Evolutionary conservation across 75 land plant genomes (phyloP).

Genomic region (Pinus tabuliformis): DNA sequence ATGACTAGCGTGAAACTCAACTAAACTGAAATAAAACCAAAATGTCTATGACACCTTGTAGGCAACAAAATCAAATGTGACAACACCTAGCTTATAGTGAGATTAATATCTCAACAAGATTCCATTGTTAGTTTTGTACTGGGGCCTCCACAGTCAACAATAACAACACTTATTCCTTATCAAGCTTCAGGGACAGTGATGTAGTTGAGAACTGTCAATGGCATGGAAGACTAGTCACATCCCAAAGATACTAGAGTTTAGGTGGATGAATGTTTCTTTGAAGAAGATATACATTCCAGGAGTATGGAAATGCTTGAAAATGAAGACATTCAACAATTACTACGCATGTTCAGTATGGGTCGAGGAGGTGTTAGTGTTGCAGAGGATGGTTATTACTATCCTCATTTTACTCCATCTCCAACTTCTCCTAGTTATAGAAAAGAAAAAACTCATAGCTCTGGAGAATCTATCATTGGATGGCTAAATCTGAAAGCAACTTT

Average conservation of each 20-base stretch:
- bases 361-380: constrained; percentile 22
- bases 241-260: constrained; percentile 34
- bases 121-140: constrained; percentile 39
- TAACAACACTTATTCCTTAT: constrained; percentile 16
- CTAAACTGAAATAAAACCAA: no score
- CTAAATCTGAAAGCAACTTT: constrained; percentile 91
- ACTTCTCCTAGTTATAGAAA: constrained; percentile 26
- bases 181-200: constrained; percentile 15
- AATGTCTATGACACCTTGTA: no score
- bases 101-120: neutral
- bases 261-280: constrained; percentile 60
- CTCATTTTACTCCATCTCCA: constrained; percentile 42
- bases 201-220: constrained; percentile 21
- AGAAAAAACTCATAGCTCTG: constrained; percentile 43
- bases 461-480: constrained; percentile 85
- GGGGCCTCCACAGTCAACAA: constrained; percentile 47
- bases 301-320: constrained; percentile 81
- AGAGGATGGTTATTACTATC: constrained; percentile 53
- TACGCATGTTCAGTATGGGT: constrained; percentile 63
- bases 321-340: constrained; percentile 90
- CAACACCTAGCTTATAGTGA: no score
- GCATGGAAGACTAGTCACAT: constrained; percentile 43
- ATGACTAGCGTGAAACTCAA: no score
- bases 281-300: constrained; percentile 78
- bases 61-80: no score